Conservation (phyloP, 495 filamentous ascomycete species). For the Aspergillus kassunensis region DNA sequence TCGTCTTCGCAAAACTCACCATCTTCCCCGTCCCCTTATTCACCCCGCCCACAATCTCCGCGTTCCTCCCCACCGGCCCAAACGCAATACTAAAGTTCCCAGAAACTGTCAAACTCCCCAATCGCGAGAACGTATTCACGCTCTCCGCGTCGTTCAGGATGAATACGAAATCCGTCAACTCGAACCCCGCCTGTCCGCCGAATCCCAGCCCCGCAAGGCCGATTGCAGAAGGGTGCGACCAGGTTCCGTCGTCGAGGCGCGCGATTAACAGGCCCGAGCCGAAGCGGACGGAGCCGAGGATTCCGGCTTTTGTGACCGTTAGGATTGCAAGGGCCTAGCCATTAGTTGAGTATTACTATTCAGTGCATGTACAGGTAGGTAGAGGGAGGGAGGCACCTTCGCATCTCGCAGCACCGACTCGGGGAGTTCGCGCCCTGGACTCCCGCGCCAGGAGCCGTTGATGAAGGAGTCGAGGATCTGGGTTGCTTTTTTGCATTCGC, state of each 20-base stretch:
- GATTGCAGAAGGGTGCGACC: constrained; percentile 89
- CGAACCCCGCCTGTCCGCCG: constrained; percentile 89
- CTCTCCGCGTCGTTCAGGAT: constrained; percentile 85
- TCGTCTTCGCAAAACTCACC: constrained; percentile 91
- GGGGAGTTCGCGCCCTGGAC: constrained; percentile 87
- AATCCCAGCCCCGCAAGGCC: constrained; percentile 79
- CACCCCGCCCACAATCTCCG: constrained; percentile 82
- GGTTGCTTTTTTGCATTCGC: constrained; percentile 76
- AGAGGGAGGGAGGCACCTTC: constrained; percentile 55
- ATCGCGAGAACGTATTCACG: constrained; percentile 84
- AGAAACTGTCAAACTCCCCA: constrained; percentile 77
- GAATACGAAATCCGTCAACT: constrained; percentile 95
- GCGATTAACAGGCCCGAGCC: constrained; percentile 89
- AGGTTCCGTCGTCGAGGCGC: constrained; percentile 76
- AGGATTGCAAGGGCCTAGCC: constrained; percentile 82
- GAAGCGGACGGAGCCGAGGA: constrained; percentile 80
- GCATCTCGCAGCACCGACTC: constrained; percentile 74
- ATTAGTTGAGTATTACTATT: too few relatives aligned
- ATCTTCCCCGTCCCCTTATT: constrained; percentile 78
- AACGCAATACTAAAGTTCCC: constrained; percentile 91
- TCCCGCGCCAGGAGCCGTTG: constrained; percentile 79
- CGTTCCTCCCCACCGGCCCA: constrained; percentile 85
- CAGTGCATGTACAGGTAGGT: background rate
- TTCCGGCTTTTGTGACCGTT: constrained; percentile 86
- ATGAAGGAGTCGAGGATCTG: constrained; percentile 87